Percentiles rank a stretch among this genome's conserved stretches.
These are phyloP conservation scores for Allium cepa DNA, from an alignment of 106 monocot genomes.

Conservation along the genomic window DNA sequence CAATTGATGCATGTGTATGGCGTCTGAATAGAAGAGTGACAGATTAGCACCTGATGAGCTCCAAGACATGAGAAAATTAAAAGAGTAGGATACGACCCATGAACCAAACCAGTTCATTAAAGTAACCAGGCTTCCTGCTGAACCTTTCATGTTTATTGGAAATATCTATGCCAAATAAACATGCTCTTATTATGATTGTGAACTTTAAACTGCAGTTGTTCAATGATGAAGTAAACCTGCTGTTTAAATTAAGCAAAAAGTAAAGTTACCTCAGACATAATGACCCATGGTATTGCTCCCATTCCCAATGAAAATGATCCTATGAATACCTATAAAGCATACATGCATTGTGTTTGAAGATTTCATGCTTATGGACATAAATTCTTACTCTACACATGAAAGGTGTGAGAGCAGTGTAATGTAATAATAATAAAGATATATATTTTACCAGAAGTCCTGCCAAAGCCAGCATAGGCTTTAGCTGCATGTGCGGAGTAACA, in stretches of 20 bases:
- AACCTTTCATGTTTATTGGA: slow-evolving; percentile 45
- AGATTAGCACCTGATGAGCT: slow-evolving; percentile 49
- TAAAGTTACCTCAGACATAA: slow-evolving; percentile 49
- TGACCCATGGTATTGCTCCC: slow-evolving; percentile 54
- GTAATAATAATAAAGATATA: neutral
- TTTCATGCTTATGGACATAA: too few species aligned
- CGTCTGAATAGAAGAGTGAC: neutral
- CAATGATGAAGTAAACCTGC: neutral
- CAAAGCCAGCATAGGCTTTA: slow-evolving; percentile 21
- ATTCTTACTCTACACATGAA: neutral
- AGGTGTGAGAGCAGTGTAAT: neutral
- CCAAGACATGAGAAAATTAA: slow-evolving; percentile 73
- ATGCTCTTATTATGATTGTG: too few species aligned
- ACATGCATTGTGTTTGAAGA: too few species aligned
- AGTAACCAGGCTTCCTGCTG: slow-evolving; percentile 65
- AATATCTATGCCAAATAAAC: slow-evolving; percentile 24
- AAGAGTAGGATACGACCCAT: slow-evolving; percentile 49
- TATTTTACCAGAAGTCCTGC: slow-evolving; percentile 35
- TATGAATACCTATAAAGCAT: slow-evolving; percentile 23
- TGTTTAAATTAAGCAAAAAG: neutral
- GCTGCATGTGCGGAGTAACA: slow-evolving; percentile 7
- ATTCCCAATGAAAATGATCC: slow-evolving; percentile 48
- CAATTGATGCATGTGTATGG: neutral
- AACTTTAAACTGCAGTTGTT: neutral
- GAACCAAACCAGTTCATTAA: slow-evolving; percentile 64